Evolutionary conservation across 345 rosid genomes (phyloP).

Genomic region (Cochlearia excelsa): DNA sequence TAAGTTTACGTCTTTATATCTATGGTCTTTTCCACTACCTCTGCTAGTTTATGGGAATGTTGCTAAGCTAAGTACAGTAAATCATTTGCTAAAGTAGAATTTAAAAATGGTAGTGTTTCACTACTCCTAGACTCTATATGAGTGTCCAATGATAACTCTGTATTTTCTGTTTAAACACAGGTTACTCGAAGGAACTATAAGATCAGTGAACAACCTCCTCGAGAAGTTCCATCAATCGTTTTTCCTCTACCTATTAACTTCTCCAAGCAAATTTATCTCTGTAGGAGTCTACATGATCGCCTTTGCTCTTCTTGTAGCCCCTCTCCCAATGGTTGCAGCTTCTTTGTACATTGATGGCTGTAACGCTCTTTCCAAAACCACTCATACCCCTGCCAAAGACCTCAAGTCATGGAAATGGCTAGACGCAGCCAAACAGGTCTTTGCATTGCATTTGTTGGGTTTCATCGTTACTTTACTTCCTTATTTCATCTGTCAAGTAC

Average conservation of each 20-base stretch:
- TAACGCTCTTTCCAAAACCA: constrained; percentile 33
- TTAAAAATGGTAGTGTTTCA: neutral
- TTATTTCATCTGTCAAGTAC: constrained; percentile 56
- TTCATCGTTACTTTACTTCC: constrained; percentile 64
- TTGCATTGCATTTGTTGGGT: constrained; percentile 70
- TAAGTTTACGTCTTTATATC: constrained; percentile 34
- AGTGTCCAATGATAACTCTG: constrained; percentile 10
- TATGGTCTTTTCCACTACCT: constrained; percentile 3
- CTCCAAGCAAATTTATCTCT: constrained; percentile 82
- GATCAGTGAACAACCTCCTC: constrained; percentile 90
- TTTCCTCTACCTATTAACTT: constrained; percentile 79
- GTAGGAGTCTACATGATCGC: constrained; percentile 97
- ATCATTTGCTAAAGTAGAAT: neutral
- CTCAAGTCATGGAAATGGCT: constrained; percentile 80
- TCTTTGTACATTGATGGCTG: constrained; percentile 64
- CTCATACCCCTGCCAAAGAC: constrained; percentile 29
- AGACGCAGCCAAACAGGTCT: constrained; percentile 64
- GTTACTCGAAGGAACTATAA: constrained; percentile 85
- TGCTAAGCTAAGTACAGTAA: neutral
- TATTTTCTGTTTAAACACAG: constrained; percentile 42
- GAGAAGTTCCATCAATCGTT: constrained; percentile 98
- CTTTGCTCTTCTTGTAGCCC: constrained; percentile 82
- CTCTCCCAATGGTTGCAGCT: constrained; percentile 87
- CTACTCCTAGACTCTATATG: constrained; percentile 11
- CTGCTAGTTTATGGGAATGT: neutral